A percentile compares a stretch with the other conserved stretches of the same genome.
Evolutionary conservation across 495 filamentous ascomycete species (phyloP).

Genomic region (Neurospora intermedia): DNA sequence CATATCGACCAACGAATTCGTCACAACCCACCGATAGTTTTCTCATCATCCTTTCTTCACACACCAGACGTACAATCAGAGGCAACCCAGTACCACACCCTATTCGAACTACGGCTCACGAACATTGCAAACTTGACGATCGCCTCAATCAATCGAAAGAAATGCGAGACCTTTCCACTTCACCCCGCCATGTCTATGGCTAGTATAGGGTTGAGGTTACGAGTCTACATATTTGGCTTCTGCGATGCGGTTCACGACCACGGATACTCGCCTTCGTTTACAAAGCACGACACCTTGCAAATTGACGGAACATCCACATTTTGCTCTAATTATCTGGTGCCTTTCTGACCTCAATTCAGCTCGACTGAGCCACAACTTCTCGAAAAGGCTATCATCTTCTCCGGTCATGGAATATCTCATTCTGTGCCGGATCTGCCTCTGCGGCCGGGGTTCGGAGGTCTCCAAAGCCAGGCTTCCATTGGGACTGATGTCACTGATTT

Average conservation of each 20-base stretch:
- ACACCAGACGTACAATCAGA: background rate
- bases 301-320: background rate
- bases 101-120: background rate
- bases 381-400: background rate
- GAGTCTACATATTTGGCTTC: background rate
- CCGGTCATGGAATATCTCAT: background rate
- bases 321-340: background rate
- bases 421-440: background rate
- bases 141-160: background rate
- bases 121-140: background rate
- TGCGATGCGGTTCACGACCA: background rate
- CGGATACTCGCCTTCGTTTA: background rate
- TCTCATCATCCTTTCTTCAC: background rate
- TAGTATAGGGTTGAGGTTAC: background rate
- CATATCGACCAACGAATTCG: background rate
- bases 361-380: background rate
- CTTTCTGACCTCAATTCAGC: background rate
- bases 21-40: background rate
- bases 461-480: slow-evolving; percentile 1
- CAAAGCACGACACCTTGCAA: background rate
- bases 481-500: background rate
- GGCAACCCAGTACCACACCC: background rate
- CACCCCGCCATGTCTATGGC: background rate
- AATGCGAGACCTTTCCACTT: background rate
- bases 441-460: background rate